A percentile compares a stretch with the other conserved stretches of the same genome.
phyloP scores from a whole-genome alignment of 208 protist species.

The Wallacemonas rigidus region DNA sequence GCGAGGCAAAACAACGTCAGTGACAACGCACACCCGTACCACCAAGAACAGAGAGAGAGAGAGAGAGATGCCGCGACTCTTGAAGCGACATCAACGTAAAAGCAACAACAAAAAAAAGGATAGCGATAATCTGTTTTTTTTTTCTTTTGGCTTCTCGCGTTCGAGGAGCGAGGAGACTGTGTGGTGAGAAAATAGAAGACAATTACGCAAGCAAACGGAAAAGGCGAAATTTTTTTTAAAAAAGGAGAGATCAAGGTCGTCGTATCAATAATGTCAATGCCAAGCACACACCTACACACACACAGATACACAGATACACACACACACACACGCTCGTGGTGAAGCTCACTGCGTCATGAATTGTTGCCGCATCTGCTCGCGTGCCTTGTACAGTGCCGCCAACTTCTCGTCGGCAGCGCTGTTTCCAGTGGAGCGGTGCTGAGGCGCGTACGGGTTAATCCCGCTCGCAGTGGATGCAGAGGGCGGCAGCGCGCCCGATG shows the following conservation, averaged over 20 bases:
- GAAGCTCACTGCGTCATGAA: constrained; percentile 6
- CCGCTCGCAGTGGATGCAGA: not conserved
- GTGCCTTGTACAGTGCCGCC: constrained; percentile 67
- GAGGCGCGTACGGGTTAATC: constrained; percentile 61
- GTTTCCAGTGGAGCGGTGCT: constrained; percentile 77
- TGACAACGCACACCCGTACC: too few species aligned
- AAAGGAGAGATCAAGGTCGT: not conserved
- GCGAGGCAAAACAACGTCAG: too few species aligned
- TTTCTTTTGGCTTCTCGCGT: too few species aligned
- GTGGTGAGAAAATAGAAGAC: constrained; percentile 12
- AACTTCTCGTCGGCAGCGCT: constrained; percentile 74
- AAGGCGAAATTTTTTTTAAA: not conserved
- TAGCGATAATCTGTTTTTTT: too few species aligned
- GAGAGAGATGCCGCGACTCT: too few species aligned
- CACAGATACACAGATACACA: too few species aligned
- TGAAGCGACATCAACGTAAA: not conserved
- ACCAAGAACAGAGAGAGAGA: too few species aligned
- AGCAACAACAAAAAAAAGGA: constrained; percentile 16
- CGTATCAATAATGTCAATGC: too few species aligned
- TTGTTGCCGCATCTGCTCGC: constrained; percentile 70
- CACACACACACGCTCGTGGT: not conserved
- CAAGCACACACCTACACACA: not conserved
- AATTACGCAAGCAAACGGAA: constrained; percentile 9
- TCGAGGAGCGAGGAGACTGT: too few species aligned
- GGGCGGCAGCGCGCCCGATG: not conserved